A percentile compares a stretch with the other conserved stretches of the same genome.
Evolutionary conservation across 176 grass and related monocot genomes (phyloP).

Genomic region (Juncus effusus): DNA sequence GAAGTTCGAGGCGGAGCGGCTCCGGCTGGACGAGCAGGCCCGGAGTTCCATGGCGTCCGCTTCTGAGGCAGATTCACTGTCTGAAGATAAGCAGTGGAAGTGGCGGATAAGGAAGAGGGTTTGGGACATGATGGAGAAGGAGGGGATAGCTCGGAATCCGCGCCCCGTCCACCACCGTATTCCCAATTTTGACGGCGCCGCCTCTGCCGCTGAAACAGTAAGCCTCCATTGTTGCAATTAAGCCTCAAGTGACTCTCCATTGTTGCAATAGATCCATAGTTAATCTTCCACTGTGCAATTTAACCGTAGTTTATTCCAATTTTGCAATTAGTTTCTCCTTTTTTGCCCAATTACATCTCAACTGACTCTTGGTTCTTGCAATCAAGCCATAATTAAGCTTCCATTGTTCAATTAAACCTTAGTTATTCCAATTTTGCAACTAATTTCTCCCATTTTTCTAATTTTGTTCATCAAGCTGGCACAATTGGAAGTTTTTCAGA

Average conservation of each 20-base stretch:
- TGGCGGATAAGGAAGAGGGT: constrained; percentile 70
- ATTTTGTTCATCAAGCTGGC: constrained; percentile 40
- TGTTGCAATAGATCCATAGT: not conserved
- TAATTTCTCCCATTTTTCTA: no score
- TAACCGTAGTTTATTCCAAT: no score
- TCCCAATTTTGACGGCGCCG: constrained; percentile 79
- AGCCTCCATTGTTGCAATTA: not conserved
- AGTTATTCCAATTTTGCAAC: no score
- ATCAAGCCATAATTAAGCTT: no score
- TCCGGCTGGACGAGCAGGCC: constrained; percentile 66
- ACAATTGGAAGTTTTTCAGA: constrained; percentile 51
- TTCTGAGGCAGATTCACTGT: constrained; percentile 12
- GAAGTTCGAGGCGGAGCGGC: constrained; percentile 64
- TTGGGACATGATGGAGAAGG: constrained; percentile 75
- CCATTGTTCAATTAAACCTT: no score
- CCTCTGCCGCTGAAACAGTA: constrained; percentile 51
- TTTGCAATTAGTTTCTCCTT: no score
- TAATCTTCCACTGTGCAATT: no score
- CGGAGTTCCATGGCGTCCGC: constrained; percentile 54
- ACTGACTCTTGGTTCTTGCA: no score
- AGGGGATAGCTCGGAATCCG: constrained; percentile 62
- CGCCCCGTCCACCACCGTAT: constrained; percentile 93
- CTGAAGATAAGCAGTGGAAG: constrained; percentile 57
- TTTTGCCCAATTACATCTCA: no score
- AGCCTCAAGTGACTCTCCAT: not conserved